Base-by-base conservation (phyloP, 805 yeast species). In the Kuraishia floccosa region DNA sequence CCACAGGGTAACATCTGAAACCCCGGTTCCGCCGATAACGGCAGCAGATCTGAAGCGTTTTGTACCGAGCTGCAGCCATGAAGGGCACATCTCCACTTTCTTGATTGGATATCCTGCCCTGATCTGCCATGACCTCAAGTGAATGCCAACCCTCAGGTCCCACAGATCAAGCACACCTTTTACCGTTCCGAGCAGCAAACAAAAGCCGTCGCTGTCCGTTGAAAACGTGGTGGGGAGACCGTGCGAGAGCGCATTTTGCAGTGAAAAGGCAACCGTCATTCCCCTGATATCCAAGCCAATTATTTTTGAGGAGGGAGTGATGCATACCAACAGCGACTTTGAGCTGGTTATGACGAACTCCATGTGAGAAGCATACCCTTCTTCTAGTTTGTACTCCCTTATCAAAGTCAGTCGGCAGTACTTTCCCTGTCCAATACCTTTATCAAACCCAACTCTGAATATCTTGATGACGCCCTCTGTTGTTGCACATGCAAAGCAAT, bases 121-220 rank as follows among this genome's bases (percentile, higher is more conserved):
- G 27, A 84, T 63, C 7, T 67, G 65, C 74, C 85, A 80, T 1
- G 77, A 59, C 37, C 68, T 75, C 22, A 84, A 56, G 25, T 68
- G 56, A 0, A 79, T 35, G 22, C 63, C 63, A 48, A 85, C 83
- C 32, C 93, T 58, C 22, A 82, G 40, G 49, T 86, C 96, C 94
- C 95, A 86, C 11, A 89, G 52, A 39, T 74, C 76, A 19, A 91
- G 47, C 1, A 77, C 56, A 1, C 96, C 96, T 24, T 66, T 68
- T 0, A 69, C 56, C 0, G 96, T 83, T 0, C 96, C 96, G 2
- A 79, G 47, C 6, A 83, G 49, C 1, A 83, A 47, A 84, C 95
- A 84, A 4, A 67, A 56, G 23, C 47, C 50, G 11, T 61, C 54
- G 0, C 55, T 50, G 32, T 77, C 80, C 15, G 80, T 52, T 1